A percentile compares a stretch with the other conserved stretches of the same genome.
Conservation (phyloP, 2,329 filamentous ascomycete genomes). For the Leptographium radiaticola region DNA sequence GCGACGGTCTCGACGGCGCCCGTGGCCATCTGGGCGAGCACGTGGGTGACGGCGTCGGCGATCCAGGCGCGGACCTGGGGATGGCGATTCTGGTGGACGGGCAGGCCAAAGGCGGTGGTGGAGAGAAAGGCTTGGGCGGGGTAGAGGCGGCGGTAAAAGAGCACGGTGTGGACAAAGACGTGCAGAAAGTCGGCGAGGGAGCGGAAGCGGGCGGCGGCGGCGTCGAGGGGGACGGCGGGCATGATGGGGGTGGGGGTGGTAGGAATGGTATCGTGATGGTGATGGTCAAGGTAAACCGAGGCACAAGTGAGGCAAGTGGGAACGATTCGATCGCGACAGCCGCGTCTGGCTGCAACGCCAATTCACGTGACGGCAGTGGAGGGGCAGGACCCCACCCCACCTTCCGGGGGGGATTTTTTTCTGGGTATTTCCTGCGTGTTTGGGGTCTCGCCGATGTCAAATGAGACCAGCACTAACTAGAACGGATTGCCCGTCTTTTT, state of each 20-base stretch:
- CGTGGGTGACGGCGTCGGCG: slow-evolving; percentile 62
- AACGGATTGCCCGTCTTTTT: not conserved
- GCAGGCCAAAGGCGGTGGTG: slow-evolving; percentile 68
- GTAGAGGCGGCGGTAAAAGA: slow-evolving; percentile 73
- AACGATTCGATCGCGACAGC: not conserved
- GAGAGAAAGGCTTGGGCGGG: slow-evolving; percentile 65
- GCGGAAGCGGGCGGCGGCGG: slow-evolving; percentile 44
- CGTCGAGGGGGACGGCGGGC: slow-evolving; percentile 4
- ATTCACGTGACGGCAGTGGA: not conserved
- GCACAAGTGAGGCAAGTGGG: too few relatives aligned
- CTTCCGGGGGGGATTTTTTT: not conserved
- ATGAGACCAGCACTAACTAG: too few relatives aligned
- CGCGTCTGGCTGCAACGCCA: not conserved
- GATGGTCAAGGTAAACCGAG: too few relatives aligned
- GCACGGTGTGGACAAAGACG: slow-evolving; percentile 71
- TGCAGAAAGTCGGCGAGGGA: slow-evolving; percentile 71
- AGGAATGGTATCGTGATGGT: not conserved
- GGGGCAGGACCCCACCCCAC: not conserved
- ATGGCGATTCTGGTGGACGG: slow-evolving; percentile 76
- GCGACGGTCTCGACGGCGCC: slow-evolving; percentile 17
- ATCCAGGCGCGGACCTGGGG: slow-evolving; percentile 79
- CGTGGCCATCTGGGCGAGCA: slow-evolving; percentile 54
- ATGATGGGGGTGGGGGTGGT: not conserved
- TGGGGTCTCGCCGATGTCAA: too few relatives aligned
- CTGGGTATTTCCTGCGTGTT: not conserved